phyloP scores from a whole-genome alignment of 2,329 filamentous ascomycete species.

The Fusarium solani-melongenae region DNA sequence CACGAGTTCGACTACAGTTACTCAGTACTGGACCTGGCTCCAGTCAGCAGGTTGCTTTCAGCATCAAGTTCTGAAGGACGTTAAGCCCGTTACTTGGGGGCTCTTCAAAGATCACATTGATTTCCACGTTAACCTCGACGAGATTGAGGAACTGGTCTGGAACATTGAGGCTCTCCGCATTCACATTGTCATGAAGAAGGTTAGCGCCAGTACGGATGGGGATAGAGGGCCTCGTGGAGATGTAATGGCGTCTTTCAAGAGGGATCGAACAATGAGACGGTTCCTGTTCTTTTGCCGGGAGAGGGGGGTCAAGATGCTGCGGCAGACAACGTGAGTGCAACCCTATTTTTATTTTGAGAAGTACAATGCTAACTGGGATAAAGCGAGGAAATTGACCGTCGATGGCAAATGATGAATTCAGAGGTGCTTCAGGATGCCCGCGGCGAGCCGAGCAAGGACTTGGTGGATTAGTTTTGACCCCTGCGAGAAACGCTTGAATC shows the following conservation, averaged over 20 bases:
- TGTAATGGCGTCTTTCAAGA: constrained; percentile 63
- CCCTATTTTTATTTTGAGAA: not conserved
- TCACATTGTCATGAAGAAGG: constrained; percentile 52
- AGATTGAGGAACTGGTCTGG: constrained; percentile 60
- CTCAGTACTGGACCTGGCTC: constrained; percentile 68
- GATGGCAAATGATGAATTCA: constrained; percentile 52
- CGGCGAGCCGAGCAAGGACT: constrained; percentile 41
- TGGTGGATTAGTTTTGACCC: constrained; percentile 39
- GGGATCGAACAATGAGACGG: constrained; percentile 63
- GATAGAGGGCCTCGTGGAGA: constrained; percentile 55
- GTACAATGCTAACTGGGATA: constrained; percentile 27
- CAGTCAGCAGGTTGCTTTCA: constrained; percentile 56
- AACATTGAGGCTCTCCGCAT: constrained; percentile 56
- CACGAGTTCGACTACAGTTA: constrained; percentile 59
- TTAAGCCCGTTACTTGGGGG: constrained; percentile 58
- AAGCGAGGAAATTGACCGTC: constrained; percentile 50
- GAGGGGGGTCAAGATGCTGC: constrained; percentile 55
- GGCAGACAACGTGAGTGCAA: constrained; percentile 54
- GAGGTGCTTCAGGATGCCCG: constrained; percentile 43
- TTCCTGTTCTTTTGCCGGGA: constrained; percentile 61
- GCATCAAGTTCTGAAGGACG: constrained; percentile 64
- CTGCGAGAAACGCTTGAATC: not conserved
- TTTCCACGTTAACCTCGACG: constrained; percentile 60
- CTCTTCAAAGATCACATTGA: constrained; percentile 62
- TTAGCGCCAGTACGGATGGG: constrained; percentile 38